Percentiles rank a stretch among this genome's conserved stretches.
phyloP scores from a whole-genome alignment of 2,329 filamentous ascomycete genomes.

The Aureobasidium sp. region DNA sequence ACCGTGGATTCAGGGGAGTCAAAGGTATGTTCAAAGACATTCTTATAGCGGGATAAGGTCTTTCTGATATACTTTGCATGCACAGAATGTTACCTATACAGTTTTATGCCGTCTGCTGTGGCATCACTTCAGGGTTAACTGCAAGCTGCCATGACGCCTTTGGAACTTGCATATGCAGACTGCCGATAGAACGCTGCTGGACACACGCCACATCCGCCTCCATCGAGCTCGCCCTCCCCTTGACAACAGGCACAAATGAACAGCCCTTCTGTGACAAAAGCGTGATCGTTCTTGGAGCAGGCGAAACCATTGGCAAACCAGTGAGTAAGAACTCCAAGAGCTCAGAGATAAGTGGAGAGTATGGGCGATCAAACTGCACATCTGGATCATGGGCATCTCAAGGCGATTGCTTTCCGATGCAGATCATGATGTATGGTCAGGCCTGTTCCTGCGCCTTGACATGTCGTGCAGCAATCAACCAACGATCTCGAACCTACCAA shows the following conservation, averaged over 20 bases:
- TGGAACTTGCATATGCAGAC: conserved; percentile 7
- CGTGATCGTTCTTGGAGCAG: not conserved
- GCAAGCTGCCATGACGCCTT: conserved; percentile 8
- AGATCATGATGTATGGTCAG: conserved; percentile 9
- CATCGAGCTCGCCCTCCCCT: not conserved
- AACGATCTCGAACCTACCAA: not conserved
- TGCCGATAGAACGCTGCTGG: not conserved
- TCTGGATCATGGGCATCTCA: not conserved
- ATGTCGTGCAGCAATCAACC: conserved; percentile 11
- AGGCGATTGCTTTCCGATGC: conserved; percentile 4
- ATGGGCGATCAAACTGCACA: not conserved
- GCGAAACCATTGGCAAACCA: not conserved
- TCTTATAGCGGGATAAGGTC: not conserved
- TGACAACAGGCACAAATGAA: not conserved
- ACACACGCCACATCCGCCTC: conserved; percentile 1
- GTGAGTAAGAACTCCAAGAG: not conserved
- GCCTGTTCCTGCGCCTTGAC: conserved; percentile 3
- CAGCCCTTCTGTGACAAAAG: not conserved
- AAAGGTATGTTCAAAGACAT: not conserved
- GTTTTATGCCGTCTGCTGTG: not conserved
- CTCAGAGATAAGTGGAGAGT: not conserved
- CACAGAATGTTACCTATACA: conserved; percentile 1
- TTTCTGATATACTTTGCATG: conserved; percentile 4
- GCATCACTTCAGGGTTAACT: conserved; percentile 1
- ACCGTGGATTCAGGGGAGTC: not conserved